Evolutionary conservation across 345 rosid genomes (phyloP).

Genomic region (Salix brachista): DNA sequence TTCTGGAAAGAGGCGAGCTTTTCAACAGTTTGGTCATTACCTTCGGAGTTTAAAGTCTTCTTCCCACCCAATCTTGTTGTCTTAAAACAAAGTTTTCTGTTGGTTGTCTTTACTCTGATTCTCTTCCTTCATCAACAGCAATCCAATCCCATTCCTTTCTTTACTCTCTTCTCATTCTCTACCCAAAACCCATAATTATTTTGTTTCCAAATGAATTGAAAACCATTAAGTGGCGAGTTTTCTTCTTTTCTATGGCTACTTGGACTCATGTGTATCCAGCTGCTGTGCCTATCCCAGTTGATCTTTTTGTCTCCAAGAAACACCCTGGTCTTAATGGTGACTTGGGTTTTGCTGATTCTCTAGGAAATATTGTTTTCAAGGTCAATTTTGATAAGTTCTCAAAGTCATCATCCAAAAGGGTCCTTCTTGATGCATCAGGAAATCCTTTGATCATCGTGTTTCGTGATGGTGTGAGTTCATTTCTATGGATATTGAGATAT

Average conservation of each 20-base stretch:
- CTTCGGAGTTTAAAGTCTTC: background rate
- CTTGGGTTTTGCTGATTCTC: conserved; percentile 65
- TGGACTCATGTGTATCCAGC: conserved; percentile 26
- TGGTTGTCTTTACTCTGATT: background rate
- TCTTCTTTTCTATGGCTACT: conserved; percentile 24
- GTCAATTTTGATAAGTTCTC: conserved; percentile 26
- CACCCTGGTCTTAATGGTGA: conserved; percentile 55
- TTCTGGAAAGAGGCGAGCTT: background rate
- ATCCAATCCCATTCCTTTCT: background rate
- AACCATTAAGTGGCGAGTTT: background rate
- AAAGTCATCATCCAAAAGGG: conserved; percentile 21
- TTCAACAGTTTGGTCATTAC: background rate
- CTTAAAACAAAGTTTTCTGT: background rate
- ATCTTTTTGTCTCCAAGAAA: conserved; percentile 71
- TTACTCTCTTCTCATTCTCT: too few relatives aligned
- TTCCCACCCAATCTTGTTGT: background rate
- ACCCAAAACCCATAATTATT: background rate
- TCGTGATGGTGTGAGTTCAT: conserved; percentile 45
- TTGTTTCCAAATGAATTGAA: background rate
- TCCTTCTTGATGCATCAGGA: conserved; percentile 48
- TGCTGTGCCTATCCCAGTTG: conserved; percentile 50
- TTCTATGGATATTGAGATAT: background rate
- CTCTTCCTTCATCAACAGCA: background rate
- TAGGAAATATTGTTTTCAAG: conserved; percentile 44
- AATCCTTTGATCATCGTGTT: conserved; percentile 43